Percentiles rank a stretch among this genome's conserved stretches.
These are phyloP conservation scores for Yarrowia hollandica DNA, from an alignment of 805 yeast species.

Conservation along the genomic window DNA sequence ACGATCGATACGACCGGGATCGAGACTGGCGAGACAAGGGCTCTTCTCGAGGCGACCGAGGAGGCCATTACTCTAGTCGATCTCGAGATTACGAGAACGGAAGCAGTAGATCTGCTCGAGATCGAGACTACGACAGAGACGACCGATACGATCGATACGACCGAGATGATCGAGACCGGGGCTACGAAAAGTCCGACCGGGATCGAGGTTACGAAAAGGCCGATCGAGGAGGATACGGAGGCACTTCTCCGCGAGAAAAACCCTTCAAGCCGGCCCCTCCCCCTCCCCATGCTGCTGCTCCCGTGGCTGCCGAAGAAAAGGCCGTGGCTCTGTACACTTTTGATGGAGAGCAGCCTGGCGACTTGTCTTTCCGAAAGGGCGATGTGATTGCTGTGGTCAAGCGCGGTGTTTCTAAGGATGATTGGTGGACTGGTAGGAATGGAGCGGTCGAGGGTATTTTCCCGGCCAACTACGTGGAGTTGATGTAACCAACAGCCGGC, in stretches of 20 bases:
- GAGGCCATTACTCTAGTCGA: background rate
- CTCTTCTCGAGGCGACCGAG: conserved; percentile 25
- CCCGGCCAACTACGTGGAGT: conserved; percentile 95
- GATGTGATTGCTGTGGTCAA: conserved; percentile 85
- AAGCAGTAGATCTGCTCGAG: background rate
- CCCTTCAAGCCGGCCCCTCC: conserved; percentile 30
- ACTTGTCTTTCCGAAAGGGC: conserved; percentile 89
- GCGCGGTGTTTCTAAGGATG: conserved; percentile 84
- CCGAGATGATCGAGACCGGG: conserved; percentile 29
- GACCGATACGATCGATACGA: conserved; percentile 23
- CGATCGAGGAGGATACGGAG: conserved; percentile 16
- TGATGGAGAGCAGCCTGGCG: conserved; percentile 92
- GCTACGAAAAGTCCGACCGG: conserved; percentile 30
- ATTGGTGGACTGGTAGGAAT: conserved; percentile 97
- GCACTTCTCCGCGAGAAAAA: conserved; percentile 3
- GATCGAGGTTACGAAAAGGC: background rate
- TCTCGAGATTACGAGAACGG: conserved; percentile 32
- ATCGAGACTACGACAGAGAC: conserved; percentile 10
- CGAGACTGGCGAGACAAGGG: conserved; percentile 24
- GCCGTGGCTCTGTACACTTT: conserved; percentile 89
- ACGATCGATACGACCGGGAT: conserved; percentile 17
- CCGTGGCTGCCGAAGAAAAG: conserved; percentile 52
- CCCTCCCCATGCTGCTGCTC: conserved; percentile 27
- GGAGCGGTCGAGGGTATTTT: conserved; percentile 87
- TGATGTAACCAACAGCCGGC: too few relatives aligned